These are phyloP conservation scores for Coccomyxa sp. DNA, from an alignment of 139 green algal genomes.

Conservation along the genomic window DNA sequence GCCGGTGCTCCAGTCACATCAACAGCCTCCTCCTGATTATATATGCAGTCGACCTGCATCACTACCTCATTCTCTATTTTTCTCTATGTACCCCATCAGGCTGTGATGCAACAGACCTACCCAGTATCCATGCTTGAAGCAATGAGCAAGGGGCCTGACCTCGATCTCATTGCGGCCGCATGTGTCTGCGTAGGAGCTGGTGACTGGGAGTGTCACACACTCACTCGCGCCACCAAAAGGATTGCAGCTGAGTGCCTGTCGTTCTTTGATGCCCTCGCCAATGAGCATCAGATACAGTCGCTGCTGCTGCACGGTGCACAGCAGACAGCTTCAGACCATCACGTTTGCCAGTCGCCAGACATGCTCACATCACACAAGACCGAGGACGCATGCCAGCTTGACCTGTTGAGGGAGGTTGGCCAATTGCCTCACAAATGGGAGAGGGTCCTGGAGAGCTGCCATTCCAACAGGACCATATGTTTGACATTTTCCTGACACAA, in stretches of 20 bases:
- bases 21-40: not conserved
- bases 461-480: no score
- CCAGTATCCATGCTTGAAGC: not conserved
- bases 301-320: conserved; percentile 1
- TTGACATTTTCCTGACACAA: no score
- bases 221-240: not conserved
- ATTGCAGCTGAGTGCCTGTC: not conserved
- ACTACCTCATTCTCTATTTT: not conserved
- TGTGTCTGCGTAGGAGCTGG: not conserved
- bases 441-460: no score
- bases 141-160: not conserved
- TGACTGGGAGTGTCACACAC: not conserved
- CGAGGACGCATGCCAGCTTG: no score
- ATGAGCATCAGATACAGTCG: not conserved
- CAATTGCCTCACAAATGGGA: no score
- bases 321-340: no score
- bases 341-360: no score
- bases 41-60: conserved; percentile 2
- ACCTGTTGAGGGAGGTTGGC: no score
- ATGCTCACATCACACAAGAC: no score
- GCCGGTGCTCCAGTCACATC: not conserved
- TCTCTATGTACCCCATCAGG: no score
- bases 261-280: not conserved
- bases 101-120: no score
- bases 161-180: not conserved